Conservation (phyloP, 73 alveolate species). For the Diophrys appendiculata region DNA sequence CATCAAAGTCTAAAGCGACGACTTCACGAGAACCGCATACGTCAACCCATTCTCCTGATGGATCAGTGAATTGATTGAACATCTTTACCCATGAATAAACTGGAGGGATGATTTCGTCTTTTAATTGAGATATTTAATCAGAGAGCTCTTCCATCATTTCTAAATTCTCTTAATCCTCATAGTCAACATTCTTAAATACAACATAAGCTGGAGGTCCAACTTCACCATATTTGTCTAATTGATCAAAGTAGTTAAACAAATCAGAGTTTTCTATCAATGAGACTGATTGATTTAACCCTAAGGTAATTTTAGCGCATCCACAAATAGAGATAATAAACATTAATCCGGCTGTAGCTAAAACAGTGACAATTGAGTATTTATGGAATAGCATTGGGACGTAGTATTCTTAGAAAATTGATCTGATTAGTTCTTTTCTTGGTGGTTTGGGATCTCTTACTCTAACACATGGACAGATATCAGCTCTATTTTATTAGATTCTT, state of each 20-base stretch:
- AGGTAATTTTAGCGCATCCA: conserved; percentile 59
- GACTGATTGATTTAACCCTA: conserved; percentile 87
- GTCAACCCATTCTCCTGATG: conserved; percentile 71
- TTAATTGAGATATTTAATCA: conserved; percentile 77
- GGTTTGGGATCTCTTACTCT: conserved; percentile 50
- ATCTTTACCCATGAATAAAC: conserved; percentile 92
- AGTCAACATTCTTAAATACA: conserved; percentile 86
- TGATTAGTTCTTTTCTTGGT: conserved; percentile 74
- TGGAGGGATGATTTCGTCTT: conserved; percentile 88
- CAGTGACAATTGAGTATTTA: conserved; percentile 46
- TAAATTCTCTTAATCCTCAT: conserved; percentile 67
- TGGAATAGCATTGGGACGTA: conserved; percentile 74
- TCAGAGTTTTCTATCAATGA: conserved; percentile 81
- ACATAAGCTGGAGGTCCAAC: conserved; percentile 95
- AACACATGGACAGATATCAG: conserved; percentile 81
- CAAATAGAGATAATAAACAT: conserved; percentile 57
- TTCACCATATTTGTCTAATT: conserved; percentile 77
- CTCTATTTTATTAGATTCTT: conserved; percentile 76
- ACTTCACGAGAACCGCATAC: conserved; percentile 78
- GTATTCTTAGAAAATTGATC: conserved; percentile 65
- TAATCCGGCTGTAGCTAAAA: conserved; percentile 50
- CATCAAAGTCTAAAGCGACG: conserved; percentile 70
- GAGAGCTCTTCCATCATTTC: conserved; percentile 68
- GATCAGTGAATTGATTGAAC: conserved; percentile 68
- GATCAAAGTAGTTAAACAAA: conserved; percentile 79